Percentiles rank a stretch among this genome's conserved stretches.
Conservation (phyloP, 805 yeast genomes). For the Cyberlindnera suaveolens region DNA sequence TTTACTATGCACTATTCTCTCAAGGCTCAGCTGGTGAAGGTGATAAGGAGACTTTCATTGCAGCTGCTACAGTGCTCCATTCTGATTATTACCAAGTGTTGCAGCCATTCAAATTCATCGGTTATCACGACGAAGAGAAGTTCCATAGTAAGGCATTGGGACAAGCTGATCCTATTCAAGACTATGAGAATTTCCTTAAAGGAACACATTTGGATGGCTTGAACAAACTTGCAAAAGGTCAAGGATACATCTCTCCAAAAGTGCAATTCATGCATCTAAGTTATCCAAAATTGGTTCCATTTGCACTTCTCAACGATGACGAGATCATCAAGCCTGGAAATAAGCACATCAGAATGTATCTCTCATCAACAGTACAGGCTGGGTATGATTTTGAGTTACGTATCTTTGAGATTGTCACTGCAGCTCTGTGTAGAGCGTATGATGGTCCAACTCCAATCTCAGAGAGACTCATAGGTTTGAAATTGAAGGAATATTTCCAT, state of each 20-base stretch:
- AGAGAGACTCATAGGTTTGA: conserved; percentile 22
- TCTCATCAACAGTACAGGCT: conserved; percentile 16
- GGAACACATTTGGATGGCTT: conserved; percentile 15
- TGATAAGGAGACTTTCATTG: conserved; percentile 62
- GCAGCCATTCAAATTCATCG: conserved; percentile 29
- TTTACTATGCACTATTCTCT: conserved; percentile 54
- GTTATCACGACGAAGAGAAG: conserved; percentile 22
- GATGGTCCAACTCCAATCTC: conserved; percentile 17
- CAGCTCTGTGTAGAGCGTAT: conserved; percentile 29
- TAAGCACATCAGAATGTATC: conserved; percentile 29
- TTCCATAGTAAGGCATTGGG: conserved; percentile 36
- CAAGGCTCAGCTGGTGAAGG: conserved; percentile 75
- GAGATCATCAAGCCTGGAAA: conserved; percentile 21
- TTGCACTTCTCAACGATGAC: conserved; percentile 20
- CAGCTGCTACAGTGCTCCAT: conserved; percentile 48
- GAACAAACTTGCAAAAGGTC: conserved; percentile 11
- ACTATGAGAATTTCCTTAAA: conserved; percentile 20
- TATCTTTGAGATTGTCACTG: conserved; percentile 33
- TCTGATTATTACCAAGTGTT: conserved; percentile 42
- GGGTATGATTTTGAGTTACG: conserved; percentile 36
- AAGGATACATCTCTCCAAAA: conserved; percentile 12
- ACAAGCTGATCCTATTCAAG: conserved; percentile 33
- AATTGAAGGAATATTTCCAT: conserved; percentile 24
- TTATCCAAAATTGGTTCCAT: conserved; percentile 45
- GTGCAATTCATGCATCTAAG: conserved; percentile 51